Base-by-base conservation (phyloP, 805 yeast genomes). In the Ogataea populi-albae region DNA sequence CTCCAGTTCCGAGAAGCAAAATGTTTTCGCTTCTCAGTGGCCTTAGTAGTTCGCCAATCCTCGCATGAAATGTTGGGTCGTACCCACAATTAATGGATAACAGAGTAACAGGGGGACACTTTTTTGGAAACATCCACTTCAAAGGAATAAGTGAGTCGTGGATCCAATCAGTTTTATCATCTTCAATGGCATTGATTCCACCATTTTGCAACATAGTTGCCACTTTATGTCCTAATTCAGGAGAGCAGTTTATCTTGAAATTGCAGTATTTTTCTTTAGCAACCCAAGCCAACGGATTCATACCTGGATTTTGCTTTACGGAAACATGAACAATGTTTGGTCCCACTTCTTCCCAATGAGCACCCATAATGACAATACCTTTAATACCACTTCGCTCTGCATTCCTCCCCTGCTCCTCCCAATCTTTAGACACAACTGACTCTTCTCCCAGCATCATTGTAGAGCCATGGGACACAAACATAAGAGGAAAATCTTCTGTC, bases 361-460 rank as follows among this genome's bases (percentile, higher is more conserved):
- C 41, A 5, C 41, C 41, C 5, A 37, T 34, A 26, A 37, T 37
- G 9, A 37, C 41, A 23, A 37, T 24, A 14, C 41, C 41, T 4
- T 35, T 19, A 15, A 37, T 26, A 17, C 37, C 41, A 20, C 17
- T 33, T 11, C 37, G 23, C 19, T 37, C 41, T 5, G 41, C 41
- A 16, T 23, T 21, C 33, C 41, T 26, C 5, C 41, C 41, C 18
- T 37, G 41, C 22, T 37, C 41, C 15, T 37, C 41, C 41, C 41
- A 37, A 19, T 37, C 41, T 19, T 34, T 27, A 6, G 37, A 33
- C 10, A 32, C 37, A 17, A 37, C 41, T 6, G 41, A 37, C 19
- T 37, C 36, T 23, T 37, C 41, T 19, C 41, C 41, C 10, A 37
- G 26, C 41, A 37, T 37, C 41, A 37, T 37, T 15, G 41, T 37